phyloP scores from a whole-genome alignment of 2,329 filamentous ascomycete species.

The Laburnicola sp. region DNA sequence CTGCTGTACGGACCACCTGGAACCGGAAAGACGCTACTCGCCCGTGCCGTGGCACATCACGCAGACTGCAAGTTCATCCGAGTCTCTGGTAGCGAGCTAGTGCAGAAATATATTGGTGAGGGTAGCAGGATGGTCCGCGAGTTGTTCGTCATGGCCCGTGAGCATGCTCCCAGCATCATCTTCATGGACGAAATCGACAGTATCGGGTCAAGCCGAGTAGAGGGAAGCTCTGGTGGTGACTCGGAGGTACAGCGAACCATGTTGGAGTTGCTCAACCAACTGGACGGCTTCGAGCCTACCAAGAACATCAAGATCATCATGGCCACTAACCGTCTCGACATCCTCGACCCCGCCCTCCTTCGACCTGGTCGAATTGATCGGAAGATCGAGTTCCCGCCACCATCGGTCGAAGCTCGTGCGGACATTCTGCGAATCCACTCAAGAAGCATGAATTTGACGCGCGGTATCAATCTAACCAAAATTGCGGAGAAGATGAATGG shows the following conservation, averaged over 20 bases:
- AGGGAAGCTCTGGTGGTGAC: conserved; percentile 92
- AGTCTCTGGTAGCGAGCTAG: conserved; percentile 91
- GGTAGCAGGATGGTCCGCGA: conserved; percentile 98
- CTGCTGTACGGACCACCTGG: conserved; percentile 94
- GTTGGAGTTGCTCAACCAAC: conserved; percentile 96
- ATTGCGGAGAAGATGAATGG: conserved; percentile 99
- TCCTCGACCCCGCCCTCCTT: conserved; percentile 90
- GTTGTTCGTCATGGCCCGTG: conserved; percentile 97
- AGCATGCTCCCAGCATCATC: conserved; percentile 97
- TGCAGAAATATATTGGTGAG: conserved; percentile 99
- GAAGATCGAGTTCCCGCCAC: conserved; percentile 98
- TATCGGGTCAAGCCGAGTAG: conserved; percentile 95
- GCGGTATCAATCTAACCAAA: conserved; percentile 96
- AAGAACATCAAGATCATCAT: conserved; percentile 99
- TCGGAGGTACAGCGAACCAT: conserved; percentile 98
- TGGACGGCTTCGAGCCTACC: conserved; percentile 97
- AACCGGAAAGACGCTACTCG: conserved; percentile 94
- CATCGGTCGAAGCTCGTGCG: conserved; percentile 91
- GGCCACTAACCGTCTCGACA: conserved; percentile 97
- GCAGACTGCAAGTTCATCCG: conserved; percentile 99
- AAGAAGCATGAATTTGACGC: conserved; percentile 96
- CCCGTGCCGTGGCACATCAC: conserved; percentile 94
- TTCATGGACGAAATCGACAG: conserved; percentile 99
- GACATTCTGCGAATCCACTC: conserved; percentile 98
- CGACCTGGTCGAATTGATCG: conserved; percentile 97